Evolutionary conservation across 768 basidiomycete genomes (phyloP), one percentile per base, ranked within the genome.

Genomic region (Pilatotrama ljubarskyi): DNA sequence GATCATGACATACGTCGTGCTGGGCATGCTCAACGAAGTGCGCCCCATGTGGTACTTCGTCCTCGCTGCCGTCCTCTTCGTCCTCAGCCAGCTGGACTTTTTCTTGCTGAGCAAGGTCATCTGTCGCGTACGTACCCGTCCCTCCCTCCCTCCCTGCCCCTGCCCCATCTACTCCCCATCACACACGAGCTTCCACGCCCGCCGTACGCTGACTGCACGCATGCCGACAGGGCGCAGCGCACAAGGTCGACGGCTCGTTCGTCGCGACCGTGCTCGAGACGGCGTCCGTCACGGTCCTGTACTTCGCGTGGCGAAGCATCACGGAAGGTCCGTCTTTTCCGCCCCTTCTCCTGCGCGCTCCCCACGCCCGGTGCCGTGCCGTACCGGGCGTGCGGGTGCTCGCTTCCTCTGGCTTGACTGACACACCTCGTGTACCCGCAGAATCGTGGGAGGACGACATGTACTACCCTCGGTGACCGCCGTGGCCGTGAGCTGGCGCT

Each of bases 191-290:
- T 51, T 17, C 14, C 24, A 25, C 41, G 22, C 37, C 3, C 17
- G 22, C 20, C 35, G 29, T 4, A 32, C 36, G 35, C 50, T 40
- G n/a, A 49, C 18, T 35, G 35, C 22, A 4, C n/a, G 4, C 24
- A 38, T 15, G 7, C 29, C 37, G 17, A 17, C 61, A 88, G 84
- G 84, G 83, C 22, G 79, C 92, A 17, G 77, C 82, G 57, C 72
- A 74, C 29, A 90, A 86, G 71, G 76, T 97, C 18, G 96, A 98
- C 73, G 92, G 91, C 5, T 86, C 88, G 2, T 96, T 97, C 72
- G 71, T 97, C 24, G 88, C 91, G 1, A 95, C 95, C 0, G 52
- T 95, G 5, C 77, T 96, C 46, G 92, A 96, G 69, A 91, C 91
- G 0, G 85, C 82, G 0, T 75, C 89, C 0, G 84, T 96, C 1